Conservation (phyloP, 2,329 filamentous ascomycete species). For the Parasarocladium wereldwijsianum region DNA sequence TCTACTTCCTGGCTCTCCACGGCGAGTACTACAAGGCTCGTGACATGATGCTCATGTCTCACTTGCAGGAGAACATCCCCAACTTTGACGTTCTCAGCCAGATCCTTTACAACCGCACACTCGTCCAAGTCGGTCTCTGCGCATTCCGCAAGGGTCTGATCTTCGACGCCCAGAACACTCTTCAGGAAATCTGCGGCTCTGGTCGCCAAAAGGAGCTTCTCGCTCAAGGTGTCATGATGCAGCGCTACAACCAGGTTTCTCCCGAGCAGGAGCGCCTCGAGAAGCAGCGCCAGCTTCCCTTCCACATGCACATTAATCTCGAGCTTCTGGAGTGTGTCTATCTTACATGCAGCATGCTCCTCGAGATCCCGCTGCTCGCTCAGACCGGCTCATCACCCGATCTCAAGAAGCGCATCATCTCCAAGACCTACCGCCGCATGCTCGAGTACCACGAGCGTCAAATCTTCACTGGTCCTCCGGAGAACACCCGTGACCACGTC, state of each 20-base stretch:
- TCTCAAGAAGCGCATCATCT: constrained; percentile 93
- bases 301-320: constrained; percentile 99
- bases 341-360: constrained; percentile 96
- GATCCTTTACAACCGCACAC: constrained; percentile 95
- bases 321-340: constrained; percentile 97
- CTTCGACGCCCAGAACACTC: constrained; percentile 93
- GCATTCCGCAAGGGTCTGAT: constrained; percentile 95
- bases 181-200: constrained; percentile 96
- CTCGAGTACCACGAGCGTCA: constrained; percentile 98
- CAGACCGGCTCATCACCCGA: constrained; percentile 95
- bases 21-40: constrained; percentile 96
- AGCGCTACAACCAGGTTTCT: constrained; percentile 89
- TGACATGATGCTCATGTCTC: constrained; percentile 99
- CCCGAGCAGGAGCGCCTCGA: constrained; percentile 96
- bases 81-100: constrained; percentile 96
- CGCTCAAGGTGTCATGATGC: constrained; percentile 95
- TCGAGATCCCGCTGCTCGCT: constrained; percentile 92
- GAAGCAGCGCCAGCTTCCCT: constrained; percentile 91
- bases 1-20: constrained; percentile 95
- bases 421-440: constrained; percentile 98
- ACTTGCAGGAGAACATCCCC: constrained; percentile 91
- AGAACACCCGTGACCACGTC: constrained; percentile 97
- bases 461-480: constrained; percentile 94
- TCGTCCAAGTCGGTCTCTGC: constrained; percentile 95
- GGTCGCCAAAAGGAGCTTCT: constrained; percentile 96